Base-by-base conservation (phyloP, 2,329 filamentous ascomycete genomes). In the Ustulina deusta region DNA sequence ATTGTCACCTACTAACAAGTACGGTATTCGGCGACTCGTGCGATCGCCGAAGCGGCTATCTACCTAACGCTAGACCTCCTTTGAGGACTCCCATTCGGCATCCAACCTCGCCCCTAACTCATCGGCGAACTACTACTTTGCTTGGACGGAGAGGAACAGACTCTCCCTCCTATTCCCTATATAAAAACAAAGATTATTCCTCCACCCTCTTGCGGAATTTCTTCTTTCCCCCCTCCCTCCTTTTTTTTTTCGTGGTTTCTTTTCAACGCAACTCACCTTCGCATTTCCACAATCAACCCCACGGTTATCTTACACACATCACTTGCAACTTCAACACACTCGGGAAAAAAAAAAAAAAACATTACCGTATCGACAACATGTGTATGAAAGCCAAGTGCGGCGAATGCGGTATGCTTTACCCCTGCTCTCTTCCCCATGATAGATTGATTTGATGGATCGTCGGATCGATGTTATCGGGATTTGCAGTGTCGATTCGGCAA, bases 331-430 rank as follows among this genome's bases (percentile, higher is more conserved):
- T 27, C 3, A 61, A 57, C 10, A 48, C 6, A n/a, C 7, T 15
- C n/a, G 2, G 40, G n/a, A 34, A 13, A 11, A 27, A 15, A 17
- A 27, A 7, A 11, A 6, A 49, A 27, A 3, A 32, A 29, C 6
- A 27, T 11, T 22, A 58, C 40, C n/a, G 3, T 17, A 1, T 25
- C 32, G 44, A 38, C 72, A 78, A 72, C 15, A 92, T 92, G 90
- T 92, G 90, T 78, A 89, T 84, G 79, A 87, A 87, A 78, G 85
- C 87, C 27, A 85, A 81, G 67, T 92, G 90, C 79, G 80, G 81
- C 69, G 86, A 82, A 59, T 92, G 90, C 82, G 82, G 90, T 91
- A 84, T 74, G 88, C 82, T 44, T 60, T 38, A 38, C 15, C 36
- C 22, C 27, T 27, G 5, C 7, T 29, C 9, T 38, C 25, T 22